phyloP scores from a whole-genome alignment of 2,329 filamentous ascomycete species.

The Pseudogymnoascus sp. region DNA sequence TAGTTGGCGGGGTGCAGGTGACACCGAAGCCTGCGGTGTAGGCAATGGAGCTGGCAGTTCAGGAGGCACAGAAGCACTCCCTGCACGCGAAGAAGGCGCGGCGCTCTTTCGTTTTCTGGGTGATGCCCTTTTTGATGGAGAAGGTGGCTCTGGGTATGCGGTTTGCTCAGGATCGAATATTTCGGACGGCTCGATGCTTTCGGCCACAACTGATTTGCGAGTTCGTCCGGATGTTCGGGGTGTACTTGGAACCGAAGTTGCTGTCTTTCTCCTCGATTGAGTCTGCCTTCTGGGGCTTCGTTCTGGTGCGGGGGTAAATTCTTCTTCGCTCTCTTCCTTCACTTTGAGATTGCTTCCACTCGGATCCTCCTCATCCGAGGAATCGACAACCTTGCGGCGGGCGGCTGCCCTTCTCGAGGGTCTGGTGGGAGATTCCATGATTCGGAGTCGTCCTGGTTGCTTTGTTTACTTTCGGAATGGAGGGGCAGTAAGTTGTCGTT shows the following conservation, averaged over 20 bases:
- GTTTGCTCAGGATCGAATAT: constrained; percentile 50
- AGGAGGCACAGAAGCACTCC: constrained; percentile 26
- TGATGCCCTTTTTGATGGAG: constrained; percentile 48
- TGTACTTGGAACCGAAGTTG: constrained; percentile 23
- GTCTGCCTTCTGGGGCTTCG: constrained; percentile 49
- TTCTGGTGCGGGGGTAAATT: constrained; percentile 68
- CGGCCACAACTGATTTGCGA: constrained; percentile 34
- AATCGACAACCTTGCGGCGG: constrained; percentile 69
- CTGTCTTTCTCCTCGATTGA: constrained; percentile 42
- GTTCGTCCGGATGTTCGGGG: constrained; percentile 32
- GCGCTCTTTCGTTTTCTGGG: constrained; percentile 62
- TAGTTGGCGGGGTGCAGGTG: constrained; percentile 46
- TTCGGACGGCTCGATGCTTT: constrained; percentile 53
- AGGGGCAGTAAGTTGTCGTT: not conserved
- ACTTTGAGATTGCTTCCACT: constrained; percentile 50
- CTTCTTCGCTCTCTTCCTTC: constrained; percentile 60
- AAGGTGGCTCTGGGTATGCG: constrained; percentile 40
- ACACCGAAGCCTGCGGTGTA: constrained; percentile 48
- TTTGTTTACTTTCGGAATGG: constrained; percentile 9
- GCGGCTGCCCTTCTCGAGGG: constrained; percentile 53
- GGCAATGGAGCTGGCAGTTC: constrained; percentile 33
- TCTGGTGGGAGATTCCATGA: constrained; percentile 36
- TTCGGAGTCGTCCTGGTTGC: not conserved
- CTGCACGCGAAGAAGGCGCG: constrained; percentile 28
- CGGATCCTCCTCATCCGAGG: constrained; percentile 64